Conservation (phyloP, 192 early-diverging fungal genomes). For the Coemansia sp. region DNA sequence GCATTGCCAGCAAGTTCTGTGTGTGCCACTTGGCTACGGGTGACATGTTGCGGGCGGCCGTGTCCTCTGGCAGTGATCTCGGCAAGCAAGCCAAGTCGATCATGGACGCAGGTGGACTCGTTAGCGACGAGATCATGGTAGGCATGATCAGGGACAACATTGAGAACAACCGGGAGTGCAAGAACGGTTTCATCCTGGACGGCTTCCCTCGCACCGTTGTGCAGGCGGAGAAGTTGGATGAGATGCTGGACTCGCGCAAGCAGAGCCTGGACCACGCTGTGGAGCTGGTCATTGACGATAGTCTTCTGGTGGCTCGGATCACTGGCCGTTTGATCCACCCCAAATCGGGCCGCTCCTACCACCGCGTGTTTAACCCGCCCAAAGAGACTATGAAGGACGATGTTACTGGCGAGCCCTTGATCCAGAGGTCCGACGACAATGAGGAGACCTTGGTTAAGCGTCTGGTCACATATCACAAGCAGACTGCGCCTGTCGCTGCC, state of each 20-base stretch:
- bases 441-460: slow-evolving; percentile 90
- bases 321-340: slow-evolving; percentile 96
- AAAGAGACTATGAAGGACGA: slow-evolving; percentile 90
- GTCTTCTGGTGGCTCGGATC: slow-evolving; percentile 90
- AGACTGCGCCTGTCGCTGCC: slow-evolving; percentile 76
- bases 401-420: slow-evolving; percentile 94
- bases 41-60: slow-evolving; percentile 98
- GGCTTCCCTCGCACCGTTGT: slow-evolving; percentile 98
- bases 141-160: slow-evolving; percentile 96
- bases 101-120: slow-evolving; percentile 98
- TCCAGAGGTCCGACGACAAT: slow-evolving; percentile 98
- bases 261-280: slow-evolving; percentile 84
- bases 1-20: slow-evolving; percentile 94
- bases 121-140: slow-evolving; percentile 98
- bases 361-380: slow-evolving; percentile 95
- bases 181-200: slow-evolving; percentile 98
- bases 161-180: slow-evolving; percentile 91
- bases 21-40: slow-evolving; percentile 98
- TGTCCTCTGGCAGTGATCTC: slow-evolving; percentile 85
- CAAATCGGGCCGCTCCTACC: slow-evolving; percentile 92
- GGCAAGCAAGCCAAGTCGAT: slow-evolving; percentile 97
- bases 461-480: slow-evolving; percentile 79
- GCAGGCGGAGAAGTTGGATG: slow-evolving; percentile 98
- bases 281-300: slow-evolving; percentile 93
- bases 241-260: slow-evolving; percentile 84